These are phyloP conservation scores for Citrus australasica DNA, from an alignment of 345 rosid species.

Conservation along the genomic window DNA sequence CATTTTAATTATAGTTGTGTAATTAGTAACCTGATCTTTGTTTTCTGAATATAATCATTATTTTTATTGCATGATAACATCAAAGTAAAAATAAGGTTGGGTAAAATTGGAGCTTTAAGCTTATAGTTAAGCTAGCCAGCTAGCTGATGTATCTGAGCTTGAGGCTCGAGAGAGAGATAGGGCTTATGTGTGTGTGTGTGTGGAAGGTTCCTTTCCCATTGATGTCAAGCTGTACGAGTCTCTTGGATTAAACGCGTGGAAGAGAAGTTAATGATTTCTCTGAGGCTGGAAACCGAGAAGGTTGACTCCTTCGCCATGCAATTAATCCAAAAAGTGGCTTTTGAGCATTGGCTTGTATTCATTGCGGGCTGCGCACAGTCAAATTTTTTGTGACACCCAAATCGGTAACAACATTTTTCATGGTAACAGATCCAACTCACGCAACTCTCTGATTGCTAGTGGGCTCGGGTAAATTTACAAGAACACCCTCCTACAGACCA, in stretches of 20 bases:
- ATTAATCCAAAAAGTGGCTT: slow-evolving; percentile 37
- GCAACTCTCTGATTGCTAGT: neutral
- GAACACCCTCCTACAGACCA: neutral
- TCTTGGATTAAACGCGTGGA: slow-evolving; percentile 1
- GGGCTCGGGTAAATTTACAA: neutral
- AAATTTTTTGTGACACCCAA: neutral
- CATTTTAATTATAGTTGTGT: too few relatives aligned
- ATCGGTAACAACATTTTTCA: neutral
- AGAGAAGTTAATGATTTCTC: neutral
- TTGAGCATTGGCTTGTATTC: slow-evolving; percentile 3
- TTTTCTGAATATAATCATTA: too few relatives aligned
- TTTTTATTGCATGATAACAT: too few relatives aligned
- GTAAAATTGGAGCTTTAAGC: too few relatives aligned
- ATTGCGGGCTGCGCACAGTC: slow-evolving; percentile 10
- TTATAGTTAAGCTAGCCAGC: too few relatives aligned
- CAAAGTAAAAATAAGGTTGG: too few relatives aligned
- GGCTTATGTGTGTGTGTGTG: neutral
- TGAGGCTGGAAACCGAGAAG: slow-evolving; percentile 22
- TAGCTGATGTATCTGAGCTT: too few relatives aligned
- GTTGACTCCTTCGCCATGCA: neutral
- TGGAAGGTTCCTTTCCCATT: too few relatives aligned
- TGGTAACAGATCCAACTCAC: neutral
- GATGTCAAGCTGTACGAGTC: neutral
- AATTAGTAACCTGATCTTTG: too few relatives aligned
- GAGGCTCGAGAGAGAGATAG: neutral